Evolutionary conservation across 352 stramenopile genomes (phyloP).

Genomic region (Phytophthora pinifolia): DNA sequence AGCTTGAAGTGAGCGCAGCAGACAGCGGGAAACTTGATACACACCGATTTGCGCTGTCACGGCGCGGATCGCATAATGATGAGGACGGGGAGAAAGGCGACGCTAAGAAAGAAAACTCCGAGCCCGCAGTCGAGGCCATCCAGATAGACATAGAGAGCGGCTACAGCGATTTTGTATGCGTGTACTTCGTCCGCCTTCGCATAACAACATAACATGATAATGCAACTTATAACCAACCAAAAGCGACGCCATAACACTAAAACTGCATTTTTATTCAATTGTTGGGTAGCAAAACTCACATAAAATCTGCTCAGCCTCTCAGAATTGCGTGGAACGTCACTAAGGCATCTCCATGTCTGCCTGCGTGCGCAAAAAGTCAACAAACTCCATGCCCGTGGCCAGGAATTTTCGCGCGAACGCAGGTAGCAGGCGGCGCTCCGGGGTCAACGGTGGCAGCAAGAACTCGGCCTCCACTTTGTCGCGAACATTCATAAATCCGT

Average conservation of each 20-base stretch:
- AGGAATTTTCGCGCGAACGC: slow-evolving; percentile 60
- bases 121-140: slow-evolving; percentile 43
- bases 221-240: slow-evolving; percentile 1
- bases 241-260: neutral
- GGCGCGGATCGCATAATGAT: neutral
- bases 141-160: slow-evolving; percentile 72
- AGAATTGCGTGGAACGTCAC: neutral
- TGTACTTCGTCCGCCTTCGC: slow-evolving; percentile 59
- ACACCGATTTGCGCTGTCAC: slow-evolving; percentile 43
- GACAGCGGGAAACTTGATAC: slow-evolving; percentile 57
- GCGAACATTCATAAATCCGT: slow-evolving; percentile 54
- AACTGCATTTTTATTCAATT: slow-evolving; percentile 3
- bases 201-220: slow-evolving; percentile 19
- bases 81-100: slow-evolving; percentile 17
- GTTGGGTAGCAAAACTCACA: slow-evolving; percentile 1
- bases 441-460: slow-evolving; percentile 52
- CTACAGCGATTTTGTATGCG: slow-evolving; percentile 65
- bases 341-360: slow-evolving; percentile 28
- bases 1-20: slow-evolving; percentile 37
- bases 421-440: slow-evolving; percentile 49
- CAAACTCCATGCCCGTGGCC: slow-evolving; percentile 54
- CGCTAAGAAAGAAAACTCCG: slow-evolving; percentile 3
- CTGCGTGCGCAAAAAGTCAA: slow-evolving; percentile 60
- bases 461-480: slow-evolving; percentile 73
- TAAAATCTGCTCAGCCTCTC: neutral